Base-by-base conservation (phyloP, 352 stramenopile genomes). In the Globisporangium nodosum region DNA sequence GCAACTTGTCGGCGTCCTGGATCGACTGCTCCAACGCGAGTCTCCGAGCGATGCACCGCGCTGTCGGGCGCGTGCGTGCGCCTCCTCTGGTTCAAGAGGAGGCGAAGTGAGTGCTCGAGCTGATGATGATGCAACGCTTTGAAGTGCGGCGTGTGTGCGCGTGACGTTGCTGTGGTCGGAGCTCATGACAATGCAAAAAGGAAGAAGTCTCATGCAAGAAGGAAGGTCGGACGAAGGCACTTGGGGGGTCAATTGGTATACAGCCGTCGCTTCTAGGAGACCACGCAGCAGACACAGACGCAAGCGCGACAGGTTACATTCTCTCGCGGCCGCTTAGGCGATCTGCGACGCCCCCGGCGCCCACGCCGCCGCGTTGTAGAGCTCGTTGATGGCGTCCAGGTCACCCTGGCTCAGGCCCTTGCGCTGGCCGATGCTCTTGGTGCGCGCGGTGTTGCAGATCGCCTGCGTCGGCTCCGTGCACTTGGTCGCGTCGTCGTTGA, bases 381-480 rank as follows among this genome's bases (percentile, higher is more conserved):
- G 63, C 60, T 68, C 65, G 40, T 82, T 79, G 56, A 82, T 55
- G 0, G 73, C 71, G 31, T 75, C 66, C 3, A 82, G 47, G 52
- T 82, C 73, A 31, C 71, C 68, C 31, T 76, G 56, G 58, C 73
- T 82, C 50, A 82, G 42, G 37, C 76, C 71, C 56, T 85, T 85
- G 49, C 82, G 74, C 68, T 90, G 83, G 1, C 83, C 83, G 48
- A 92, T 86, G 12, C 59, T 76, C 20, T 72, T 68, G 15, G 80
- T 87, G 21, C 73, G 69, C 20, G 64, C 57, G 21, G 70, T 58
- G 55, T 92, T 78, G 60, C 83, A 92, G 21, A 90, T 54, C 1
- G 57, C 56, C 52, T 82, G 61, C 13, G 73, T 80, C 33, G 85
- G 78, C 59, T 88, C 74, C 11, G 75, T 75, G 59, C 83, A 92